Conservation (phyloP, 2,329 filamentous ascomycete genomes). For the Neonectria faginata region DNA sequence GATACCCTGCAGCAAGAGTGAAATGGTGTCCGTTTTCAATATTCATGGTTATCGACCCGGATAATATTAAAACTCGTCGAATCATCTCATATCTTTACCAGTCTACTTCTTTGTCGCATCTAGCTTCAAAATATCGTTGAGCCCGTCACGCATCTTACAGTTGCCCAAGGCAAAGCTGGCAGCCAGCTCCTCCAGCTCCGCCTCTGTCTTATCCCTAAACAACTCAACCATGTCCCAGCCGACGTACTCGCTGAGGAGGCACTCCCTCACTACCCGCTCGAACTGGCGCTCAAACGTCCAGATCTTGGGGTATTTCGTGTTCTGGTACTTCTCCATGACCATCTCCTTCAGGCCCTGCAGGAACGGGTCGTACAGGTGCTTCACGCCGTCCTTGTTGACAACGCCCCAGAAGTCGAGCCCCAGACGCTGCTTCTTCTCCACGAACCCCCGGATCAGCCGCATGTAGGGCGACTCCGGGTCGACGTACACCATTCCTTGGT, state of each 20-base stretch:
- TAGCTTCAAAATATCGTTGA: conserved; percentile 62
- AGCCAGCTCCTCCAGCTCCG: conserved; percentile 66
- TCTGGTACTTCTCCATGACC: conserved; percentile 55
- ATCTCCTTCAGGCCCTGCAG: conserved; percentile 56
- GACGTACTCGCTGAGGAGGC: conserved; percentile 60
- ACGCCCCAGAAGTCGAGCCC: conserved; percentile 68
- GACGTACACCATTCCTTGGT: conserved; percentile 67
- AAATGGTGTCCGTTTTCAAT: too few relatives aligned
- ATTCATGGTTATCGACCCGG: neutral
- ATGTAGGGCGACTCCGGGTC: conserved; percentile 61
- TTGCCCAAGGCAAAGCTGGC: conserved; percentile 64
- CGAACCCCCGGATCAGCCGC: conserved; percentile 61
- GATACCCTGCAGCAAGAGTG: too few relatives aligned
- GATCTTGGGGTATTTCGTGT: conserved; percentile 59
- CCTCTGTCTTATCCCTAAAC: conserved; percentile 62
- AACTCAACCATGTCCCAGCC: conserved; percentile 66
- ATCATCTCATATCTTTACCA: neutral
- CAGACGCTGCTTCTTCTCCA: conserved; percentile 66
- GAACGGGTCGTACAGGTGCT: conserved; percentile 54
- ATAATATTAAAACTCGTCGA: neutral
- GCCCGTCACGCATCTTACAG: conserved; percentile 61
- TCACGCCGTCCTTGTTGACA: conserved; percentile 45
- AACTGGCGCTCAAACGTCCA: conserved; percentile 65
- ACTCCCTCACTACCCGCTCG: conserved; percentile 56
- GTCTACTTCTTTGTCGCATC: conserved; percentile 16